Percentiles rank a stretch among this genome's conserved stretches.
These are phyloP conservation scores for Nicotiana obtusifolia DNA, from an alignment of 257 asterid species.

Conservation along the genomic window DNA sequence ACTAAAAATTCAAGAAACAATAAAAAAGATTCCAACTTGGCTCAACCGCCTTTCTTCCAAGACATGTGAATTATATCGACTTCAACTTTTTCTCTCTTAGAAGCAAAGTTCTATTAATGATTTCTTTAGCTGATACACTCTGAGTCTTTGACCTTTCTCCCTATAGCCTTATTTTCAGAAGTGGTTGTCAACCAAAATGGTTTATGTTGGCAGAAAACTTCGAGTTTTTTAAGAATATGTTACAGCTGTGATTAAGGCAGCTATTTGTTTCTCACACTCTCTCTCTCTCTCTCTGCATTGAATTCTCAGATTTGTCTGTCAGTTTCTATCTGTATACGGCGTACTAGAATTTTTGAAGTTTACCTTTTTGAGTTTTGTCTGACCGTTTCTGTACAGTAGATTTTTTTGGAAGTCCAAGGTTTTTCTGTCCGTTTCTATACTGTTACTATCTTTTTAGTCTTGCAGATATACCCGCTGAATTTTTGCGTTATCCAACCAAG, in stretches of 20 bases:
- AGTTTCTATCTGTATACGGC: not conserved
- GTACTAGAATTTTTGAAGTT: not conserved
- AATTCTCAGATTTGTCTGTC: conserved; percentile 13
- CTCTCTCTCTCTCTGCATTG: conserved; percentile 7
- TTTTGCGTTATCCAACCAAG: too few relatives aligned
- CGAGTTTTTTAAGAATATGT: not conserved
- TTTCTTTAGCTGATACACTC: not conserved
- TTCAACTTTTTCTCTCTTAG: not conserved
- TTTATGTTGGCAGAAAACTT: not conserved
- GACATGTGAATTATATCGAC: not conserved
- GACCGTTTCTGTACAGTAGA: not conserved
- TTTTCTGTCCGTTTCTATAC: too few relatives aligned
- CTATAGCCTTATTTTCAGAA: not conserved
- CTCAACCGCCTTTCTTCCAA: not conserved
- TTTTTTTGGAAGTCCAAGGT: too few relatives aligned
- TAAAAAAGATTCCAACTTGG: not conserved
- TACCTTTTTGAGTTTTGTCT: not conserved
- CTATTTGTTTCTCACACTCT: not conserved
- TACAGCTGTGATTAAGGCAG: not conserved
- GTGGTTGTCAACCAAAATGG: not conserved
- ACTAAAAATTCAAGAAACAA: not conserved
- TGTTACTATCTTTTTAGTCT: too few relatives aligned
- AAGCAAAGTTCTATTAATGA: not conserved
- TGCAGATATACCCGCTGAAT: too few relatives aligned
- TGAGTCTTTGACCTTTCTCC: not conserved